Evolutionary conservation across 2,329 filamentous ascomycete species (phyloP).

Genomic region (Aspergillus fijiensis): DNA sequence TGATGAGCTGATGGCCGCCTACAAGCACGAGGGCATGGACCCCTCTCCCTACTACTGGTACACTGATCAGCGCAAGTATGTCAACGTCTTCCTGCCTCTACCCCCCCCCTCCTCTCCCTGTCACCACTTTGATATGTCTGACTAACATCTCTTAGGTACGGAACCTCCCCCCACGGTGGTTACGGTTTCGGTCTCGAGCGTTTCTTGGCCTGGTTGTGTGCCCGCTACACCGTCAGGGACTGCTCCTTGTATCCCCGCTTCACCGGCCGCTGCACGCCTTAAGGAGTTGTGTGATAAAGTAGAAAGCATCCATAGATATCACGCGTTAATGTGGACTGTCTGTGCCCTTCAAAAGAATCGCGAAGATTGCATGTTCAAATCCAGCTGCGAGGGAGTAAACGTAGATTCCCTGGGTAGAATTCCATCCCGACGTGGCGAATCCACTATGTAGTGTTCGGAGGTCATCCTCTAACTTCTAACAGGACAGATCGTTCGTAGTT

Average conservation of each 20-base stretch:
- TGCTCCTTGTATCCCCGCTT: slow-evolving; percentile 53
- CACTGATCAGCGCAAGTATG: slow-evolving; percentile 91
- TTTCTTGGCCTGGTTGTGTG: slow-evolving; percentile 67
- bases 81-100: slow-evolving; percentile 24
- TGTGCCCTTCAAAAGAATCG: neutral
- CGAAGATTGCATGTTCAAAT: neutral
- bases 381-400: neutral
- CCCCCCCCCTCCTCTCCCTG: neutral
- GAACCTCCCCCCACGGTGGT: slow-evolving; percentile 85
- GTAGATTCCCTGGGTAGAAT: neutral
- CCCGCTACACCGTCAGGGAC: slow-evolving; percentile 64
- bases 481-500: too few species aligned
- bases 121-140: too few species aligned
- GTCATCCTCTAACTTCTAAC: too few species aligned
- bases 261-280: slow-evolving; percentile 52
- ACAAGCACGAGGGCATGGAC: slow-evolving; percentile 81
- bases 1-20: slow-evolving; percentile 85
- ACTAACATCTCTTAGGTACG: slow-evolving; percentile 61
- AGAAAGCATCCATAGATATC: slow-evolving; percentile 8
- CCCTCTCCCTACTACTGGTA: slow-evolving; percentile 96
- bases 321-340: neutral
- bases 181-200: slow-evolving; percentile 92
- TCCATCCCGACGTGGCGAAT: too few species aligned
- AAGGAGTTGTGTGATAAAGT: slow-evolving; percentile 13
- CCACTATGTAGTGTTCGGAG: too few species aligned